Conservation (phyloP, 2,329 filamentous ascomycete species). For the Cladosporium austrohemisphaericum region DNA sequence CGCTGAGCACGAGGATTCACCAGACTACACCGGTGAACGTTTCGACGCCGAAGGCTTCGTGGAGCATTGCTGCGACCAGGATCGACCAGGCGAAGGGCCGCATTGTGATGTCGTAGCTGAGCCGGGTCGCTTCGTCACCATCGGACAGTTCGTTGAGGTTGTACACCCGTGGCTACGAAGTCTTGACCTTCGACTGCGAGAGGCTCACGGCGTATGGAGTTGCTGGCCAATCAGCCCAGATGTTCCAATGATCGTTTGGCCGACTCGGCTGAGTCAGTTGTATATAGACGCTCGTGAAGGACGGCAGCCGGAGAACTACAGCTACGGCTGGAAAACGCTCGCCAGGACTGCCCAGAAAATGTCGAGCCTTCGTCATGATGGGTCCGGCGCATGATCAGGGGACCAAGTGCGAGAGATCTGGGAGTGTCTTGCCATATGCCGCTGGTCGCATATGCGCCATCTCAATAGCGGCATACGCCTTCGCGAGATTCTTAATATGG, state of each 20-base stretch:
- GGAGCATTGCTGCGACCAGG: conserved; percentile 1
- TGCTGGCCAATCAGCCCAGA: not conserved
- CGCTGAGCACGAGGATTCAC: not conserved
- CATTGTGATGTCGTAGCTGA: not conserved
- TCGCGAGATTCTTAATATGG: no score
- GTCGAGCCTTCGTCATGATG: no score
- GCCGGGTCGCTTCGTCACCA: not conserved
- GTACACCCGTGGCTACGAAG: conserved; percentile 3
- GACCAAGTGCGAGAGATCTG: no score
- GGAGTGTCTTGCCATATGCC: no score
- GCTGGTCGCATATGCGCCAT: no score
- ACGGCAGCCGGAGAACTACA: not conserved
- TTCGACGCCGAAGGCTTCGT: not conserved
- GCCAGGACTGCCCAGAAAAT: not conserved
- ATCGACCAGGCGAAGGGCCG: not conserved
- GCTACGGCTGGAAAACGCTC: not conserved
- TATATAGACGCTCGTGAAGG: not conserved
- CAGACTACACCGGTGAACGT: not conserved
- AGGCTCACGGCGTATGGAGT: not conserved
- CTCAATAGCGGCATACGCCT: no score
- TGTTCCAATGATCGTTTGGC: not conserved
- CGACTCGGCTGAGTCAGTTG: not conserved
- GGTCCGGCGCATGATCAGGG: no score
- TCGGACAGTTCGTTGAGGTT: not conserved
- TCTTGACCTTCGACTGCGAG: not conserved